These are phyloP conservation scores for Fusarium hostae DNA, from an alignment of 2,329 filamentous ascomycete species.

Conservation along the genomic window DNA sequence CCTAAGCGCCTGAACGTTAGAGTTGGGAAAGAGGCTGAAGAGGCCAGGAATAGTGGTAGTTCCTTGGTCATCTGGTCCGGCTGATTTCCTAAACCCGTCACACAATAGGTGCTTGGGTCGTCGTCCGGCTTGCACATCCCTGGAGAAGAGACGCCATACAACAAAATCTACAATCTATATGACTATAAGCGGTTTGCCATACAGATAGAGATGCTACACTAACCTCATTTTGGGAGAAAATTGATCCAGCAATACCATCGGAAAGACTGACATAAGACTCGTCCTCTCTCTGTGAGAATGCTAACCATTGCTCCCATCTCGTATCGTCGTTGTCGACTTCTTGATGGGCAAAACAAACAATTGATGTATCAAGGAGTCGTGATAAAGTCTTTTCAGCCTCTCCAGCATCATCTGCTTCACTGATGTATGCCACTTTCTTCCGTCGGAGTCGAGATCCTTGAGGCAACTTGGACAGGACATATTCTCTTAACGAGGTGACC, in stretches of 20 bases:
- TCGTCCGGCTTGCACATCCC: conserved; percentile 55
- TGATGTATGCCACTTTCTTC: conserved; percentile 64
- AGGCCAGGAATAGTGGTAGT: conserved; percentile 71
- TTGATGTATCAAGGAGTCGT: conserved; percentile 72
- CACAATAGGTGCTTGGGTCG: conserved; percentile 81
- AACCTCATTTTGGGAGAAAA: conserved; percentile 73
- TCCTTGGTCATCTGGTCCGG: conserved; percentile 44
- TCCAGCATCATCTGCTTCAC: conserved; percentile 42
- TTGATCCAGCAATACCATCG: conserved; percentile 55
- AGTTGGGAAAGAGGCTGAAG: conserved; percentile 72
- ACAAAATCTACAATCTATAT: conserved; percentile 79
- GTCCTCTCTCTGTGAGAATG: conserved; percentile 71
- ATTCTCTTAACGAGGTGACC: conserved; percentile 75
- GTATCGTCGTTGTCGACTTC: conserved; percentile 46
- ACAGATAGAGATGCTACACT: conserved; percentile 14
- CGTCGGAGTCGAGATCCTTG: conserved; percentile 71
- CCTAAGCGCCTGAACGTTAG: conserved; percentile 76
- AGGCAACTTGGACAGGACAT: conserved; percentile 74
- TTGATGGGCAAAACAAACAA: conserved; percentile 67
- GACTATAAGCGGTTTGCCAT: conserved; percentile 8
- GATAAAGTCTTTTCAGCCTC: conserved; percentile 59
- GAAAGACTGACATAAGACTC: conserved; percentile 67
- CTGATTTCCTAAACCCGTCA: conserved; percentile 77
- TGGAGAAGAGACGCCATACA: conserved; percentile 80
- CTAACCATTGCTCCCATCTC: conserved; percentile 66